Base-by-base conservation (phyloP, 768 basidiomycete genomes). In the Tricholoma furcatifolium region DNA sequence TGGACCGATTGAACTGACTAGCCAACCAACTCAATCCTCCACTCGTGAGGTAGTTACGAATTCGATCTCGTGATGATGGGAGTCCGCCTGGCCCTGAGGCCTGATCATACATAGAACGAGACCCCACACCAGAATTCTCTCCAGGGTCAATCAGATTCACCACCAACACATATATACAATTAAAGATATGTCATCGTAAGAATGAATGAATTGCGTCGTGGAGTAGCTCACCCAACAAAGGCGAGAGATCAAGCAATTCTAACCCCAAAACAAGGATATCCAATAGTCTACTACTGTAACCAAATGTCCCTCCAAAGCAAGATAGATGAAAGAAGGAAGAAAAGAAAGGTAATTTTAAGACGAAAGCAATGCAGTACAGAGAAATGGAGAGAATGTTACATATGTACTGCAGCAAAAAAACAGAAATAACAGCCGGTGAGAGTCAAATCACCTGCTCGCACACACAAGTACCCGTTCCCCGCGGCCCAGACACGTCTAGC, bases 241-340 rank as follows among this genome's bases (percentile, higher is more conserved):
- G 43, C 23, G 36, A 27, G 21, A 11, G 40, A 49, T 12, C 4
- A 38, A n/a, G 32, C 7, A 47, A 36, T 21, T 17, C 30, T 23
- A 21, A 20, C 30, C 39, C 38, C 9, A 50, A 9, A 46, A 24
- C 2, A 17, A 21, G 31, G 45, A 55, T 55, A 50, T 51, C 32
- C n/a, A n/a, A n/a, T 55, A 46, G 11, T 17, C 7, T n/a, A 18
- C 23, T 3, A 15, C 35, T 32, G 15, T 15, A 30, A 23, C 12
- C 23, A 48, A 54, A 15, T 32, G 50, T 51, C 55, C 50, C 50
- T 51, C 50, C 50, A 23, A 50, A 47, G 48, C 35, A 32, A 40
- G 35, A 45, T 34, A 48, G 17, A 54, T 39, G 12, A 44, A 43
- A 23, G 20, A 35, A 43, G n/a, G 12, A 36, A 42, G 34, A 30